phyloP scores from a whole-genome alignment of 371 early-diverging fungal species.

The Rhizomucor miehei region DNA sequence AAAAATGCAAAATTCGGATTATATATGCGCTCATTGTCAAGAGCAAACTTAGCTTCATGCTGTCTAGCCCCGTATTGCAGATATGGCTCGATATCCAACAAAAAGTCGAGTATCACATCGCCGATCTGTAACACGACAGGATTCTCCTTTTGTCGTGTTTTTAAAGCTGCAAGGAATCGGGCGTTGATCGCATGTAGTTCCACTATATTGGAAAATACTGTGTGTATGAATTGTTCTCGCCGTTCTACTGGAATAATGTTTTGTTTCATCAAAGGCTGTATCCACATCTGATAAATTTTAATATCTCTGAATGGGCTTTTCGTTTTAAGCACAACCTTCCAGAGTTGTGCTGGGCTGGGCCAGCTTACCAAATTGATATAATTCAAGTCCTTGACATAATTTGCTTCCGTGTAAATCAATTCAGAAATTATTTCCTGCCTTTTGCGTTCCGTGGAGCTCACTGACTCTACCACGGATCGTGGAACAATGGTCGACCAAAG shows the following conservation, averaged over 20 bases:
- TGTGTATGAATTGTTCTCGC: constrained; percentile 66
- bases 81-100: constrained; percentile 73
- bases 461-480: constrained; percentile 7
- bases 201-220: constrained; percentile 79
- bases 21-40: constrained; percentile 31
- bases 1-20: constrained; percentile 36
- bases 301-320: too few species aligned
- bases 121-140: constrained; percentile 78
- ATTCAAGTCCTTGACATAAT: constrained; percentile 80
- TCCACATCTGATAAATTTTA: constrained; percentile 62
- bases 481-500: constrained; percentile 19
- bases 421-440: constrained; percentile 94
- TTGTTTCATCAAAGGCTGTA: constrained; percentile 64
- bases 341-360: not conserved
- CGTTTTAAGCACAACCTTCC: too few species aligned
- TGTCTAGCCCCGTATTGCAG: constrained; percentile 88
- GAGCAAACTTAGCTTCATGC: constrained; percentile 63
- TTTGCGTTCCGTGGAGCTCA: constrained; percentile 66
- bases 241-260: constrained; percentile 64
- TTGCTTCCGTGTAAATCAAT: constrained; percentile 84
- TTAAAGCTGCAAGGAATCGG: constrained; percentile 63
- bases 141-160: constrained; percentile 70
- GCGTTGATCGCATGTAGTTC: constrained; percentile 71
- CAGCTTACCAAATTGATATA: constrained; percentile 32
- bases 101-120: constrained; percentile 76